Evolutionary conservation across 2,329 filamentous ascomycete genomes (phyloP).

Genomic region (Talaromyces rugulosus): DNA sequence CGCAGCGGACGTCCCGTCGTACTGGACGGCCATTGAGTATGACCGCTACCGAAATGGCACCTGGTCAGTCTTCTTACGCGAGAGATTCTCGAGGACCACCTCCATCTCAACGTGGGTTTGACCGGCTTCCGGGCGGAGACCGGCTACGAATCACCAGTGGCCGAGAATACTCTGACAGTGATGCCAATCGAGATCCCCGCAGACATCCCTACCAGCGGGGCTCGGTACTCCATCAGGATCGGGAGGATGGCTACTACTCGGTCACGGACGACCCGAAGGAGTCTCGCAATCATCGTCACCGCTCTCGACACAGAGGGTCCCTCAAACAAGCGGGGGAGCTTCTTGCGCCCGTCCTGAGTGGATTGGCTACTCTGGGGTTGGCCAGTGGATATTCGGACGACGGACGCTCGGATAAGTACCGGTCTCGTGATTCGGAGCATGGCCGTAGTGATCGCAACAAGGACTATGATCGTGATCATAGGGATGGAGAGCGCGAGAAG

Average conservation of each 20-base stretch:
- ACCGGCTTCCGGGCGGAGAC: conserved; percentile 29
- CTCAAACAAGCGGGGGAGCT: conserved; percentile 16
- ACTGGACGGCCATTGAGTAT: conserved; percentile 36
- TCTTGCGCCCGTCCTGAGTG: conserved; percentile 18
- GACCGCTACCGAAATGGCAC: conserved; percentile 32
- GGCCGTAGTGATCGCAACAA: conserved; percentile 15
- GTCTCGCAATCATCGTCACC: conserved; percentile 27
- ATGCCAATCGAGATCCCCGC: conserved; percentile 32
- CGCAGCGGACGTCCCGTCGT: conserved; percentile 21
- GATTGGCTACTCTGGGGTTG: conserved; percentile 33
- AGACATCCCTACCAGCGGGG: conserved; percentile 39
- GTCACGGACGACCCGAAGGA: conserved; percentile 42
- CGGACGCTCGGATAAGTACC: conserved; percentile 19
- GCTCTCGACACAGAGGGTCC: conserved; percentile 10
- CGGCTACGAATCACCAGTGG: conserved; percentile 22
- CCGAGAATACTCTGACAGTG: conserved; percentile 21
- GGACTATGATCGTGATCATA: conserved; percentile 2
- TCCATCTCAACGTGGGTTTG: conserved; percentile 34
- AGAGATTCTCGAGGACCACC: conserved; percentile 34
- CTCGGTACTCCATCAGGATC: conserved; percentile 46
- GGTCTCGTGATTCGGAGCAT: conserved; percentile 19
- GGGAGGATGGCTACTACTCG: conserved; percentile 39
- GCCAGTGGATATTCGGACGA: conserved; percentile 33
- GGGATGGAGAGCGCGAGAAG: conserved; percentile 14
- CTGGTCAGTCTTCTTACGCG: conserved; percentile 20